Evolutionary conservation across 768 basidiomycete genomes (phyloP).

Genomic region (Psilocybe subaeruginosa): DNA sequence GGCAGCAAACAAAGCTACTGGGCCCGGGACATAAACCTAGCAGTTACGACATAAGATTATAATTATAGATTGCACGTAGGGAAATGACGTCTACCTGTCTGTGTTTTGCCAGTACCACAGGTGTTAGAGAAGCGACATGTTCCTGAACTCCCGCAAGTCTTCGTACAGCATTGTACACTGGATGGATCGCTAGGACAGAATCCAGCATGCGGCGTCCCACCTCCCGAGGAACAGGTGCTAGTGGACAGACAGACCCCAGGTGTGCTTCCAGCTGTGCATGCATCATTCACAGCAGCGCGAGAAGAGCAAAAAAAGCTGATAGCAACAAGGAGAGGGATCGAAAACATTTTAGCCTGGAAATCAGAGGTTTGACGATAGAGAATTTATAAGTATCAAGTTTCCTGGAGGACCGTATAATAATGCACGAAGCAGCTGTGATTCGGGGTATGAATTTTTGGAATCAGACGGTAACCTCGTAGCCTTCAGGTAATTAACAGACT

Average conservation of each 20-base stretch:
- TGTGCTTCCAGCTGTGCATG: slow-evolving; percentile 26
- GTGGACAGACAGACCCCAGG: slow-evolving; percentile 31
- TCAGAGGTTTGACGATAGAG: background rate
- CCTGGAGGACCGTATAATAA: too few species aligned
- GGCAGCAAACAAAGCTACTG: slow-evolving; percentile 28
- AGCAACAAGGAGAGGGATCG: slow-evolving; percentile 3
- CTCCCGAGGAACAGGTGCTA: slow-evolving; percentile 23
- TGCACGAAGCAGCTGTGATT: too few species aligned
- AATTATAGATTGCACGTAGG: background rate
- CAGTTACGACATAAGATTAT: background rate
- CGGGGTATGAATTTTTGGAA: too few species aligned
- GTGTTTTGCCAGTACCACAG: slow-evolving; percentile 25
- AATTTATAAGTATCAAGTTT: too few species aligned
- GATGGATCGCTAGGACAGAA: slow-evolving; percentile 32
- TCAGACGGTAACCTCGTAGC: too few species aligned
- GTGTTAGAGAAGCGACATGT: slow-evolving; percentile 27
- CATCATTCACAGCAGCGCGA: slow-evolving; percentile 24
- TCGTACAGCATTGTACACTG: slow-evolving; percentile 31
- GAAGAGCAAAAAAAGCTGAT: background rate
- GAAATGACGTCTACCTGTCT: slow-evolving; percentile 19
- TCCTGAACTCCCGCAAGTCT: slow-evolving; percentile 28
- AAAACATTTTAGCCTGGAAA: background rate
- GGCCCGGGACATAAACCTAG: slow-evolving; percentile 33
- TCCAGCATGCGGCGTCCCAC: slow-evolving; percentile 24
- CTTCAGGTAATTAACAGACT: too few species aligned